These are phyloP conservation scores for sunflower (Helianthus annuus) DNA, from an alignment of 129 eudicot genomes.

Conservation along the genomic window HanXRQr2.0-SUNRISE NC_035444.2:141207749-141208248, in stretches of 20 bases:
- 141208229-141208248: too few species aligned
- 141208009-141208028: constrained; percentile 90
- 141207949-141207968: constrained; percentile 86
- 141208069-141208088: too few species aligned
- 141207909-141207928: constrained; percentile 76
- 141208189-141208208: too few species aligned
- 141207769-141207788: not conserved
- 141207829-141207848: constrained; percentile 70
- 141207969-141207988: constrained; percentile 79
- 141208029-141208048: constrained; percentile 52
- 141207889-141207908: constrained; percentile 59
- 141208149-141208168: too few species aligned
- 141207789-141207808: not conserved
- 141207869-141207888: constrained; percentile 81
- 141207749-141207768: not conserved
- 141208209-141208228: too few species aligned
- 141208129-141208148: too few species aligned
- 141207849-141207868: constrained; percentile 85
- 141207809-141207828: constrained; percentile 26
- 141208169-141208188: too few species aligned
- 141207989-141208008: constrained; percentile 93
- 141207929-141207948: constrained; percentile 80
- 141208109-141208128: too few species aligned
- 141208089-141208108: too few species aligned
- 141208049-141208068: not conserved